Evolutionary conservation across 352 stramenopile genomes (phyloP), one percentile per base, ranked within the genome.

Genomic region (Pythium grandisporangium): DNA sequence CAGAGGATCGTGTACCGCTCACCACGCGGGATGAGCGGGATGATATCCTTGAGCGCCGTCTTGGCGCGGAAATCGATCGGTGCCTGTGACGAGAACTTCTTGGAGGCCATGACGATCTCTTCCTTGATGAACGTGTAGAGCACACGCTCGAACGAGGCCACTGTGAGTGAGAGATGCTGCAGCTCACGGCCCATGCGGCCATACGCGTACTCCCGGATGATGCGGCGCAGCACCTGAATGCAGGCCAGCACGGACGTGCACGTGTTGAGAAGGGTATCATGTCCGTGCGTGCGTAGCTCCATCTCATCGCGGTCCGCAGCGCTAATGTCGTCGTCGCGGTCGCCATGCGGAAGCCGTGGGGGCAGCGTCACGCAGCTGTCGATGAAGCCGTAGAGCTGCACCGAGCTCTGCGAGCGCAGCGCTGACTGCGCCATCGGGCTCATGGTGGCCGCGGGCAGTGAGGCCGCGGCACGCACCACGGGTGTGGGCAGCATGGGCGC

Each of bases 91-190:
- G 54, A 45, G 48, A 74, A 82, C 23, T 64, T 61, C 50, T 86
- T 82, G n/a, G 74, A 86, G 6, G 74, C 74, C 51, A 87, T 57
- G 23, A 93, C 62, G 55, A 93, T 80, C 57, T 93, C 80, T 46
- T 93, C 77, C 46, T 91, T 90, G 46, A 91, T 91, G 55, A 93
- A 93, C 26, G 63, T 86, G 53, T 90, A 93, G 17, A 93, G 47
- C 11, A 93, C 63, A 24, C 80, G 70, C 58, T 93, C 80, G 53
- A 90, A 91, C 20, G 62, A 84, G 10, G 77, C 80, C 21, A 93
- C 80, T 1, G 77, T 93, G 19, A 93, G 63, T 38, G 80, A 93
- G 23, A 93, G 49, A 39, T 93, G 80, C 56, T 90, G 80, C 38
- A 93, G 58, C 53, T 93, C 77, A 20, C 80, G 70, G 2, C 80